A percentile compares a stretch with the other conserved stretches of the same genome.
Evolutionary conservation across 1,284 basidiomycete species (phyloP).

Genomic region (Malassezia equina): DNA sequence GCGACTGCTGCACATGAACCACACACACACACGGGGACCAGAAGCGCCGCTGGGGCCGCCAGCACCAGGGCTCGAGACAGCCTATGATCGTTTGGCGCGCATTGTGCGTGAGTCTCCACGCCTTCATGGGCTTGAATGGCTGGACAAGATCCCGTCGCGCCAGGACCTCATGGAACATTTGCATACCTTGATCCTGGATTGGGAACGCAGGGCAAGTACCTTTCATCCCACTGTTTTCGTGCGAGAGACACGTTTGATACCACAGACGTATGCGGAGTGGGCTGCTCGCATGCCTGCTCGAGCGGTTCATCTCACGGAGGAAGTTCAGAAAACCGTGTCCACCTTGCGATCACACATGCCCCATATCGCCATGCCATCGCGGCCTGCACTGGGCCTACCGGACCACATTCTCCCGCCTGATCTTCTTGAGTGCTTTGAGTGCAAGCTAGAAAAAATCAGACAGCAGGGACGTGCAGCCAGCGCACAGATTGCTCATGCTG

Average conservation of each 20-base stretch:
- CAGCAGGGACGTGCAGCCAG: slow-evolving; percentile 2
- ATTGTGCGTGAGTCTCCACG: neutral
- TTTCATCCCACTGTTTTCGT: slow-evolving; percentile 6
- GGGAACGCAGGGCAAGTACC: slow-evolving; percentile 9
- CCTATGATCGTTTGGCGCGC: neutral
- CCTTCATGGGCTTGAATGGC: neutral
- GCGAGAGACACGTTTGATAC: neutral
- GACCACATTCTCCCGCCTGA: neutral
- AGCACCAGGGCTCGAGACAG: neutral
- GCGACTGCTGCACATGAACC: slow-evolving; percentile 1
- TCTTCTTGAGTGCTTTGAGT: slow-evolving; percentile 2
- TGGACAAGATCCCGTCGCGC: neutral
- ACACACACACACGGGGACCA: neutral
- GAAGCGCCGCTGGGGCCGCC: neutral
- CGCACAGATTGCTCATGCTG: slow-evolving; percentile 14
- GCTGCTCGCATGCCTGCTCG: neutral
- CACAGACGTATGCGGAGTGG: neutral
- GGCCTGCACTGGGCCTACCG: neutral
- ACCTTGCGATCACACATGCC: neutral
- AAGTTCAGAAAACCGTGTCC: neutral
- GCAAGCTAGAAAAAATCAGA: slow-evolving; percentile 1
- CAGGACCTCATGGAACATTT: neutral
- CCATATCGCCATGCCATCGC: neutral
- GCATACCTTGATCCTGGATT: slow-evolving; percentile 3
- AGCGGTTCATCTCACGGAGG: neutral